Evolutionary conservation across 805 yeast genomes (phyloP).

Genomic region (Yarrowia yakushimensis): DNA sequence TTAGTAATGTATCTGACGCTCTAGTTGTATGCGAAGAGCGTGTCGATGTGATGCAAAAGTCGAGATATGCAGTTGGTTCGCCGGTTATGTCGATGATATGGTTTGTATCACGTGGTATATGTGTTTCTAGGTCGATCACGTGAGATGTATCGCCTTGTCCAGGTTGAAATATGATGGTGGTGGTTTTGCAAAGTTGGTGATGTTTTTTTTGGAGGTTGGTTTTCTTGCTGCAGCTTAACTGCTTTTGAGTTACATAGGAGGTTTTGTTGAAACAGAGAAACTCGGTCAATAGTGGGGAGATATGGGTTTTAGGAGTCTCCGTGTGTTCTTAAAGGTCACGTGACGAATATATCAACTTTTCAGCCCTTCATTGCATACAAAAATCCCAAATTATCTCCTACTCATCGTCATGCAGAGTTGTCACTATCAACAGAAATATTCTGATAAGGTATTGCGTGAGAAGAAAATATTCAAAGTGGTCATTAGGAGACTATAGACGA

Average conservation of each 20-base stretch:
- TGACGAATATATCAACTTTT: too few species aligned
- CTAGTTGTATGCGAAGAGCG: too few species aligned
- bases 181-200: background rate
- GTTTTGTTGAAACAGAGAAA: background rate
- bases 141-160: too few species aligned
- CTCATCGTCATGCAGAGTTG: background rate
- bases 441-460: background rate
- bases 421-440: background rate
- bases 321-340: too few species aligned
- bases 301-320: too few species aligned
- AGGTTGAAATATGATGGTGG: background rate
- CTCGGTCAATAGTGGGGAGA: background rate
- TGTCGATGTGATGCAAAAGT: background rate
- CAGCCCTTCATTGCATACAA: background rate
- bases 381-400: background rate
- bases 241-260: background rate
- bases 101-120: background rate
- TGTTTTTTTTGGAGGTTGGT: conserved; percentile 17
- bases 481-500: too few species aligned
- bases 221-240: background rate
- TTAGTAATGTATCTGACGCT: background rate
- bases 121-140: background rate
- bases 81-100: too few species aligned
- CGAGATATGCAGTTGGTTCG: background rate
- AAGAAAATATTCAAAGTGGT: too few species aligned